Percentiles rank a stretch among this genome's conserved stretches.
Conservation (phyloP, 208 protist species). For the Leishmania lainsoni region DNA sequence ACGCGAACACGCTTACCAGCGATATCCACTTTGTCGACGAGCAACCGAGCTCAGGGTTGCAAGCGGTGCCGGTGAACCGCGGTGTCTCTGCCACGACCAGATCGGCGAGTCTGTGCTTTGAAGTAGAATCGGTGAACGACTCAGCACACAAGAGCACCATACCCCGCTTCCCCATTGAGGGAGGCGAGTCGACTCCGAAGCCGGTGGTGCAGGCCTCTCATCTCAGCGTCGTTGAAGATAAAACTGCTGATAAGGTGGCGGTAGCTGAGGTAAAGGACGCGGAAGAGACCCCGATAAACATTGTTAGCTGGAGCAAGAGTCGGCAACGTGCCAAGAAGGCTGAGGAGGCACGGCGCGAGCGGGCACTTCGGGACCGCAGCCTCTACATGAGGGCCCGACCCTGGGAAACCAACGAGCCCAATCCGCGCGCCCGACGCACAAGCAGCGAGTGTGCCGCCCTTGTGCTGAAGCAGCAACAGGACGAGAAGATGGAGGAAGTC, state of each 20-base stretch:
- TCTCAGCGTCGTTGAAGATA: neutral
- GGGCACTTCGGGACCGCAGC: slow-evolving; percentile 20
- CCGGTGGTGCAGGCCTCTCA: neutral
- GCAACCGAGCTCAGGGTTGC: slow-evolving; percentile 8
- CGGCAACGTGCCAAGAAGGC: slow-evolving; percentile 9
- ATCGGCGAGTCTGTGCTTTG: slow-evolving; percentile 18
- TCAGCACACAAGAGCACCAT: slow-evolving; percentile 21
- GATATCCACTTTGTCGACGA: slow-evolving; percentile 24
- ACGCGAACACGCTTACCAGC: slow-evolving; percentile 13
- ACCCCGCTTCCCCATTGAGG: slow-evolving; percentile 24
- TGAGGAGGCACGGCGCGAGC: slow-evolving; percentile 20
- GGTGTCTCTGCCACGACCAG: neutral
- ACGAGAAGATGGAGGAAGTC: neutral
- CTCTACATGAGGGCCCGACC: slow-evolving; percentile 24
- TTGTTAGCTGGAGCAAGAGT: slow-evolving; percentile 9
- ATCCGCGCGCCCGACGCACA: slow-evolving; percentile 23
- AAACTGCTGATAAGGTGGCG: neutral
- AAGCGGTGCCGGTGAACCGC: neutral
- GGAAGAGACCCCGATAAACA: neutral
- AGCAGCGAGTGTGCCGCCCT: slow-evolving; percentile 29
- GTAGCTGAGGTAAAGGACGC: neutral
- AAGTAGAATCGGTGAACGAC: slow-evolving; percentile 21
- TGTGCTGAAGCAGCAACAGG: slow-evolving; percentile 7
- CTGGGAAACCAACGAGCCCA: slow-evolving; percentile 22
- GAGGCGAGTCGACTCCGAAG: slow-evolving; percentile 9